These are phyloP conservation scores for Trichophyton simii DNA, from an alignment of 2,329 filamentous ascomycete species.

Conservation along the genomic window DNA sequence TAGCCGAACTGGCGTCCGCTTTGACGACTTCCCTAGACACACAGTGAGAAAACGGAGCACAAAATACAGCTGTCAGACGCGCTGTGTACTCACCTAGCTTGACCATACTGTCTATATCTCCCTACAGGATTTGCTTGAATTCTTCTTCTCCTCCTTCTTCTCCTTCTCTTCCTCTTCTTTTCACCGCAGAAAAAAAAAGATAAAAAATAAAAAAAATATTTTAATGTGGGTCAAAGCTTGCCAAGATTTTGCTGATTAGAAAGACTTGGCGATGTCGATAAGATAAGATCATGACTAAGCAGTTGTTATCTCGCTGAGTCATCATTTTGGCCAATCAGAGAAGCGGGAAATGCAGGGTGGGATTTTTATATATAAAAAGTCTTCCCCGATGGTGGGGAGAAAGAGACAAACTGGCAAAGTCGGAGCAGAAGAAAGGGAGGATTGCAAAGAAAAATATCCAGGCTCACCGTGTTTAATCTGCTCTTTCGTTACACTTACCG, in stretches of 20 bases:
- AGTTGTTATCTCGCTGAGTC: neutral
- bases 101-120: conserved; percentile 25
- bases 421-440: neutral
- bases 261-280: neutral
- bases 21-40: conserved; percentile 73
- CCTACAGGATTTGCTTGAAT: neutral
- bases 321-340: neutral
- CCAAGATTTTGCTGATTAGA: conserved; percentile 1
- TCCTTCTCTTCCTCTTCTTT: neutral
- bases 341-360: neutral
- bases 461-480: neutral
- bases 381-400: neutral
- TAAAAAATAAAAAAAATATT: neutral
- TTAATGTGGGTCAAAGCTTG: neutral
- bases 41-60: neutral
- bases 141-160: neutral
- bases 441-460: neutral
- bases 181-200: neutral
- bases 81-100: conserved; percentile 25
- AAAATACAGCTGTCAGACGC: neutral
- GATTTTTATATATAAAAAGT: neutral
- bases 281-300: conserved; percentile 1
- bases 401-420: neutral
- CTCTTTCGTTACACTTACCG: neutral
- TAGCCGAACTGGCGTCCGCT: conserved; percentile 77